Percentiles rank a stretch among this genome's conserved stretches.
Evolutionary conservation across 2,329 filamentous ascomycete genomes (phyloP).

Genomic region (Aspergillus viridinutans): DNA sequence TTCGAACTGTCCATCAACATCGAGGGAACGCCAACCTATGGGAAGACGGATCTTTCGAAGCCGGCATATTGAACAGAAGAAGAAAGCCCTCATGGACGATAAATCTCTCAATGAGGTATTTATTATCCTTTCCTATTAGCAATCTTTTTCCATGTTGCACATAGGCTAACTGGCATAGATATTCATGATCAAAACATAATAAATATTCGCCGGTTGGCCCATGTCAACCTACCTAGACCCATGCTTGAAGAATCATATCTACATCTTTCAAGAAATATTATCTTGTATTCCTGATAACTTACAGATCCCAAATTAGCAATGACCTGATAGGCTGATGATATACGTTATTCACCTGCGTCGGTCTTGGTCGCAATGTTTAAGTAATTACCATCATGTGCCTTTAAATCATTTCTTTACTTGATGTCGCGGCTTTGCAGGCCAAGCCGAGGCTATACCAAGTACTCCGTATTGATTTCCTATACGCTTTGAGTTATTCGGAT

Average conservation of each 20-base stretch:
- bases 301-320: neutral
- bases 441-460: neutral
- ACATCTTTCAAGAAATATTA: neutral
- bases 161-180: constrained; percentile 26
- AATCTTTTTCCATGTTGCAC: neutral
- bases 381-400: neutral
- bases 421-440: neutral
- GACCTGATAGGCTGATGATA: neutral
- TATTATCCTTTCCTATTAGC: neutral
- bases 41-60: constrained; percentile 71
- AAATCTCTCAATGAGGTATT: constrained; percentile 80
- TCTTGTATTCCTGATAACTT: neutral
- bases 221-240: neutral
- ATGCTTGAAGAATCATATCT: neutral
- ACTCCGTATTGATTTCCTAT: neutral
- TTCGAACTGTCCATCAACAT: constrained; percentile 44
- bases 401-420: neutral
- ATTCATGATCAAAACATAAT: constrained; percentile 32
- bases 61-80: constrained; percentile 84
- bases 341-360: neutral
- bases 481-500: neutral
- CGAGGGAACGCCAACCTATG: constrained; percentile 45
- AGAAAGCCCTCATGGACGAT: constrained; percentile 73
- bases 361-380: neutral
- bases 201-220: neutral